Base-by-base conservation (phyloP, 2,329 filamentous ascomycete species). In the Davidsoniella eucalypti region DNA sequence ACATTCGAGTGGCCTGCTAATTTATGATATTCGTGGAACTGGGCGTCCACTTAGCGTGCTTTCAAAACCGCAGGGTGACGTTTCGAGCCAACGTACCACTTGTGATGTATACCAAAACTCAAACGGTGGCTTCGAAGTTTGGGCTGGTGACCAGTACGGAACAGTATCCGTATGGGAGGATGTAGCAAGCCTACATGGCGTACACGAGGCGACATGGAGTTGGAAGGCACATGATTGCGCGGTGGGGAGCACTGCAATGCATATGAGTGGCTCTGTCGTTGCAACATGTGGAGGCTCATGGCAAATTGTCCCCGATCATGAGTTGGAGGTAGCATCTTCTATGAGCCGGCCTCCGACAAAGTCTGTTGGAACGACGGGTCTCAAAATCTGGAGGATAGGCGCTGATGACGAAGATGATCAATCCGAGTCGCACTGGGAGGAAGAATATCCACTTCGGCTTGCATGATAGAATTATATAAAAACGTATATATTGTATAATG, bases 21-120 rank as follows among this genome's bases (percentile, higher is more conserved):
- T 82, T 2, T 82, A 80, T 61, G 78, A 82, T 57, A 69, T 82
- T 33, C 70, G 78, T 16, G 75, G 73, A 6, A 70, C 73, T 2
- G 72, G 75, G 7, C 67, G 68, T 55, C 64, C 80, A n/a, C 65
- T 82, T 2, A 68, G 67, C n/a, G 68, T 69, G 48, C 39, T 52
- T 6, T 33, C 45, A 5, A 50, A 49, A 29, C 38, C 45, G 18
- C 29, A 47, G 5, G 46, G 45, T 29, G 45, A 53, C 29, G 36
- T 43, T 8, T 37, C 41, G 8, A 54, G 53, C 21, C 78, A 81
- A 59, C 69, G 73, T 38, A 60, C 81, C 38, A 64, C 61, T 9
- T 72, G 72, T 52, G 73, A 79, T 57, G 67, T 76, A 2, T 81
- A 74, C 55, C 64, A 68, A 0, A 65, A 67, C 4, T 54, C 58